Percentiles rank a stretch among this genome's conserved stretches.
Evolutionary conservation across 768 basidiomycete genomes (phyloP).

Genomic region (Tylopilus sp.): DNA sequence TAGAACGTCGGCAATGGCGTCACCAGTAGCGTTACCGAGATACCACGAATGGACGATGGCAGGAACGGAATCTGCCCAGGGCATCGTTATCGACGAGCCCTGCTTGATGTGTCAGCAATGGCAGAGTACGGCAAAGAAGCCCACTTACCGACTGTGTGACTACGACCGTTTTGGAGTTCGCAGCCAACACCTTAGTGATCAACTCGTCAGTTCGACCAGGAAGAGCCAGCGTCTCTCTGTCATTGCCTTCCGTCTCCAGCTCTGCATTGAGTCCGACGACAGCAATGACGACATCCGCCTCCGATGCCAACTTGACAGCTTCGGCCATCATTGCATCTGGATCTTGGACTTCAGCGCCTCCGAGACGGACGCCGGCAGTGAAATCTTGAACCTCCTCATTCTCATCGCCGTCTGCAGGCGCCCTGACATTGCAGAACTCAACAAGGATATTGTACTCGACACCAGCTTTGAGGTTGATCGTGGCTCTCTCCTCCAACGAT

Average conservation of each 20-base stretch:
- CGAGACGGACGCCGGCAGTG: slow-evolving; percentile 70
- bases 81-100: slow-evolving; percentile 72
- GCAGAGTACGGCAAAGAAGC: not conserved
- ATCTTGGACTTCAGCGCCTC: slow-evolving; percentile 64
- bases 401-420: slow-evolving; percentile 67
- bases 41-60: slow-evolving; percentile 82
- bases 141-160: slow-evolving; percentile 63
- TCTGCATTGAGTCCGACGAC: slow-evolving; percentile 78
- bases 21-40: slow-evolving; percentile 77
- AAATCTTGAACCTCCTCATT: slow-evolving; percentile 62
- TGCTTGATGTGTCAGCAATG: slow-evolving; percentile 21
- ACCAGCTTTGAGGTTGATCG: slow-evolving; percentile 51
- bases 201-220: slow-evolving; percentile 79
- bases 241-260: slow-evolving; percentile 80
- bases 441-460: slow-evolving; percentile 55
- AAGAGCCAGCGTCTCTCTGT: slow-evolving; percentile 62
- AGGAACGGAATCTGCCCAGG: slow-evolving; percentile 68
- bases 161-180: slow-evolving; percentile 67
- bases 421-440: slow-evolving; percentile 73
- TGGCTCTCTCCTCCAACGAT: slow-evolving; percentile 60
- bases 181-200: slow-evolving; percentile 56
- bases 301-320: slow-evolving; percentile 63
- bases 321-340: slow-evolving; percentile 54
- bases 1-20: slow-evolving; percentile 78
- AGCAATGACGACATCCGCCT: slow-evolving; percentile 71